Percentiles rank a stretch among this genome's conserved stretches.
Conservation (phyloP, 129 eudicot species). For the Solidago caesia region DNA sequence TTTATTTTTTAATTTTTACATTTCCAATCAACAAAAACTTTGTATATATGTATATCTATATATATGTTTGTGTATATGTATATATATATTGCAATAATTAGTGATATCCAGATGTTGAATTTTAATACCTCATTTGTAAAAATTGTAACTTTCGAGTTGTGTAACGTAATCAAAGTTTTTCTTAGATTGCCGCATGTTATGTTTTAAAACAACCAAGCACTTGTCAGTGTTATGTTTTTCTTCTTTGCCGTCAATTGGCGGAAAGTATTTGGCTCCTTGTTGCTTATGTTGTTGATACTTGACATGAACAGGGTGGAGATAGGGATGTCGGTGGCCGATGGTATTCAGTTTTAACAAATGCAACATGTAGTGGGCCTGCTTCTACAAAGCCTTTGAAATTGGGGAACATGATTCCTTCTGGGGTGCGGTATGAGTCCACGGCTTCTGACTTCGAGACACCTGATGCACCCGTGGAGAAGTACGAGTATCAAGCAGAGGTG, state of each 20-base stretch:
- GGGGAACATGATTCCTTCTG: conserved; percentile 33
- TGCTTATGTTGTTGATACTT: conserved; percentile 3
- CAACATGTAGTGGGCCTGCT: conserved; percentile 29
- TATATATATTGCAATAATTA: background rate
- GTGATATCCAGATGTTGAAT: background rate
- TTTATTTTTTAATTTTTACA: no score
- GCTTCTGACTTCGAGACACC: conserved; percentile 66
- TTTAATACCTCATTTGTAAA: no score
- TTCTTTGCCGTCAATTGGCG: background rate
- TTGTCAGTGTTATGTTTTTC: background rate
- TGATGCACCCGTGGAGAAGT: conserved; percentile 61
- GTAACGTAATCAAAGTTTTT: no score
- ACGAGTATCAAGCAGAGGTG: conserved; percentile 99
- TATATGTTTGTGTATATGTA: background rate
- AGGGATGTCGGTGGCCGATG: conserved; percentile 44
- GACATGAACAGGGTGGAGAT: conserved; percentile 50
- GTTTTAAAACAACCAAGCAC: no score
- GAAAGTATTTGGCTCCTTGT: background rate
- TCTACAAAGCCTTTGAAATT: conserved; percentile 32
- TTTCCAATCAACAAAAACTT: background rate
- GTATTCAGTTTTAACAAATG: conserved; percentile 48
- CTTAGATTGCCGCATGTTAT: no score
- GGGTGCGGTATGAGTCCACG: conserved; percentile 64
- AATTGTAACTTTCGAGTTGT: no score
- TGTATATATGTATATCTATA: background rate